Evolutionary conservation across 805 yeast species (phyloP), one percentile per base, ranked within the genome.

Genomic region (Komagataella ulmi): DNA sequence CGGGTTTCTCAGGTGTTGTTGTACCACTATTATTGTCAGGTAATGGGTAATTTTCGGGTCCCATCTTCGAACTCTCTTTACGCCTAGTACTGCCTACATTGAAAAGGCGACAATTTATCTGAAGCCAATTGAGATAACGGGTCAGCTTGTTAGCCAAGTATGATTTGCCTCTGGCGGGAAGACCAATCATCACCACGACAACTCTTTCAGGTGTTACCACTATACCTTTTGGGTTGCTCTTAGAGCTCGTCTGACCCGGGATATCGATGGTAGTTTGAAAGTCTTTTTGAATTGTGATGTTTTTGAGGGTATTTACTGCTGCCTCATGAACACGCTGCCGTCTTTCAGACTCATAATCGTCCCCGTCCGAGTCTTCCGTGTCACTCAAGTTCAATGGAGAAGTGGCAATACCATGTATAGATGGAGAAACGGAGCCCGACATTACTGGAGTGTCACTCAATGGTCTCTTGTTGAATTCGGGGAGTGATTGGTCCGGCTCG

Each of bases 71-170:
- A 10, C 79, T 76, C 55, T 85, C 89, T 56, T 80, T 79, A 60
- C 98, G 75, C 59, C 99, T 76, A 0, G 97, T 91, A 60, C 93
- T 87, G 0, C 99, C 99, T 30, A 93, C 99, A 61, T 91, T 91
- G 71, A 93, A 91, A 7, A 91, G 90, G 56, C 84, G 76, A 54
- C 95, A 83, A 58, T 86, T 88, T 59, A 90, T 95, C 67, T 90
- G 96, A 45, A 89, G 77, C 95, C 97, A 91, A 68, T 91, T 91
- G 63, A 91, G 71, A 66, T 88, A 93, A 54, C 98, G 70, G 1
- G 95, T 86, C 49, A 91, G 73, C 63, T 93, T 91, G 66, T 89
- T 91, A 50, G 97, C 88, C 55, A 91, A 81, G 64, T 90, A 93
- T 1, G 95, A 85, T 65, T 91, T 91, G 3, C 99, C 99, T 51